Percentiles rank a stretch among this genome's conserved stretches.
phyloP scores from a whole-genome alignment of 208 protist species.

The Acanthamoeba royreba region DNA sequence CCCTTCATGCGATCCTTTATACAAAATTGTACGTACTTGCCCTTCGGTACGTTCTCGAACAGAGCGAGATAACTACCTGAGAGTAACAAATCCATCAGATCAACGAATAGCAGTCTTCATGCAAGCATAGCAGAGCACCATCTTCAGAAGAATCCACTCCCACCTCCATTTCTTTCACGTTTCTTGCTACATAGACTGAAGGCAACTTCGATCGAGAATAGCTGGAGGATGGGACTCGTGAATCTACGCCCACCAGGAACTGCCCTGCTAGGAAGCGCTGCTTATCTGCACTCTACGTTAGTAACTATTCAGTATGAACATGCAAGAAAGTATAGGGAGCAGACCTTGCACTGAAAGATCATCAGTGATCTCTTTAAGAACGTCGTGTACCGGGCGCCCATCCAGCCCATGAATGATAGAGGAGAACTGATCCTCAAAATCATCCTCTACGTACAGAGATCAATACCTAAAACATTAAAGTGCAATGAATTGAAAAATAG shows the following conservation, averaged over 20 bases:
- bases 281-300: neutral
- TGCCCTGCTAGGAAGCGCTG: neutral
- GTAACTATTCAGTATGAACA: neutral
- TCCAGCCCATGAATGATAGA: too few relatives aligned
- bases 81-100: too few relatives aligned
- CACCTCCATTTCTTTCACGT: neutral
- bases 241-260: neutral
- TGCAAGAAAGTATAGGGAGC: neutral
- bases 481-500: too few relatives aligned
- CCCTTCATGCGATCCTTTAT: neutral
- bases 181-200: neutral
- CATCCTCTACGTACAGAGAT: too few relatives aligned
- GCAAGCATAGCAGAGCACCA: too few relatives aligned
- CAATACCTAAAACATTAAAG: too few relatives aligned
- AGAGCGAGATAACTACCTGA: neutral
- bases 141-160: neutral
- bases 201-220: neutral
- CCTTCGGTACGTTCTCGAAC: neutral
- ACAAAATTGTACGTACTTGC: neutral
- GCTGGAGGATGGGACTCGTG: neutral
- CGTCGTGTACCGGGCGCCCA: neutral
- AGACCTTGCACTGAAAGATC: too few relatives aligned
- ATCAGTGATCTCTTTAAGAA: too few relatives aligned
- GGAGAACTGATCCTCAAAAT: too few relatives aligned
- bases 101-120: too few relatives aligned